A percentile compares a stretch with the other conserved stretches of the same genome.
Evolutionary conservation across 495 filamentous ascomycete genomes (phyloP).

Genomic region (Penicillium mononematosum): DNA sequence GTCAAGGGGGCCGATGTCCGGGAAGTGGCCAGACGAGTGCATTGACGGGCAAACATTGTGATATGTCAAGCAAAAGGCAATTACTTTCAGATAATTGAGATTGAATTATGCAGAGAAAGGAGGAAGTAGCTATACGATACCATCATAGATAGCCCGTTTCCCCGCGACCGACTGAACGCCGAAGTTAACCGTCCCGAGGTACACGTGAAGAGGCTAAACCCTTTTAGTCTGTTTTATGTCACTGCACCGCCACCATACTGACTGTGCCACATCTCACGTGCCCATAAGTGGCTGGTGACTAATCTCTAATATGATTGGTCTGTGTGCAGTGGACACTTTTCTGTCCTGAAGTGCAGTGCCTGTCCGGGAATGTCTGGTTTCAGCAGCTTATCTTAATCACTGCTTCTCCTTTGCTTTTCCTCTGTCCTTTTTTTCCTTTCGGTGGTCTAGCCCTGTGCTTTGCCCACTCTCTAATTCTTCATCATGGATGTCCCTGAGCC

Average conservation of each 20-base stretch:
- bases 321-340: conserved; percentile 43
- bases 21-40: conserved; percentile 59
- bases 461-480: conserved; percentile 14
- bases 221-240: background rate
- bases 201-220: conserved; percentile 22
- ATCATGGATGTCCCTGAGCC: conserved; percentile 77
- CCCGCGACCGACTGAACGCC: conserved; percentile 31
- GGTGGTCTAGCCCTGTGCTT: conserved; percentile 7
- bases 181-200: conserved; percentile 38
- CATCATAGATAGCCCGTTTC: conserved; percentile 26
- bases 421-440: conserved; percentile 16
- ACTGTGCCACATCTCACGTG: conserved; percentile 21
- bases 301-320: conserved; percentile 26
- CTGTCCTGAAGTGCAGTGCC: conserved; percentile 25
- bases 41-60: conserved; percentile 57
- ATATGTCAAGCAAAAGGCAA: background rate
- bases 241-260: conserved; percentile 11
- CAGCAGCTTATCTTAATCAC: conserved; percentile 28
- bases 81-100: background rate
- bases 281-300: conserved; percentile 14
- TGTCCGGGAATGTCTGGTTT: conserved; percentile 32
- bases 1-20: conserved; percentile 49
- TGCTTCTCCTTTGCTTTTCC: conserved; percentile 18
- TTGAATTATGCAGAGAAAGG: background rate
- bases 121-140: conserved; percentile 4